A percentile compares a stretch with the other conserved stretches of the same genome.
Conservation (phyloP, 1,139 yeast genomes). For the Hyphopichia fennica region DNA sequence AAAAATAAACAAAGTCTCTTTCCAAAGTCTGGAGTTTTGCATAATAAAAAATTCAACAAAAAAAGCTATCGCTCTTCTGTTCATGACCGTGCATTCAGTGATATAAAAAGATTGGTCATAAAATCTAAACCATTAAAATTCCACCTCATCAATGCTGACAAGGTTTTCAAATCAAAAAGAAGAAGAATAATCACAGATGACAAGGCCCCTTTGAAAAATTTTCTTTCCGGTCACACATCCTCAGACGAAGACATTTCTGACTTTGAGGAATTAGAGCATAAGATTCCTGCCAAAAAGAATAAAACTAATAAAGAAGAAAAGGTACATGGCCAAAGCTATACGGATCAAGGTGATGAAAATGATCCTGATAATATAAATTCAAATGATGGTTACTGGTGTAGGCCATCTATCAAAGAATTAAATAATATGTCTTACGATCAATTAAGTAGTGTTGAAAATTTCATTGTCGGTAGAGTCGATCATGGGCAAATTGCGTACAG, state of each 20-base stretch:
- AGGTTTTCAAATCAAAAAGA: conserved; percentile 35
- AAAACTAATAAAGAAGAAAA: conserved; percentile 1
- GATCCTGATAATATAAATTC: conserved; percentile 8
- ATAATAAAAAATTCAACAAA: conserved; percentile 3
- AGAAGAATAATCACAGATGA: conserved; percentile 27
- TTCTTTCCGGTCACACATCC: conserved; percentile 13
- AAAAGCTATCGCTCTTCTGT: conserved; percentile 4
- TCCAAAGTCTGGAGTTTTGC: conserved; percentile 6
- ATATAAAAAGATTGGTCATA: conserved; percentile 37
- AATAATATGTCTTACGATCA: conserved; percentile 47
- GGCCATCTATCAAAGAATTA: conserved; percentile 65
- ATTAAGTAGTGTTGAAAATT: conserved; percentile 59
- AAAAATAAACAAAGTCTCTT: conserved; percentile 9
- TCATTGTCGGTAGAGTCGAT: conserved; percentile 74
- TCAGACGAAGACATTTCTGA: conserved; percentile 21
- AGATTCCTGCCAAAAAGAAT: background rate
- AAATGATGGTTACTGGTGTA: conserved; percentile 71
- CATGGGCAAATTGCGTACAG: conserved; percentile 75
- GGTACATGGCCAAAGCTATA: conserved; percentile 1
- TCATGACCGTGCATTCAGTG: conserved; percentile 9
- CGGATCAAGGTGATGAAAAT: background rate
- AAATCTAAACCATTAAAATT: conserved; percentile 44
- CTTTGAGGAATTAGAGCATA: conserved; percentile 11
- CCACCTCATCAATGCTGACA: conserved; percentile 46
- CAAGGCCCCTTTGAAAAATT: conserved; percentile 14